These are phyloP conservation scores for Ceratobasidium papillatum DNA, from an alignment of 1,284 basidiomycete genomes.

Conservation along the genomic window DNA sequence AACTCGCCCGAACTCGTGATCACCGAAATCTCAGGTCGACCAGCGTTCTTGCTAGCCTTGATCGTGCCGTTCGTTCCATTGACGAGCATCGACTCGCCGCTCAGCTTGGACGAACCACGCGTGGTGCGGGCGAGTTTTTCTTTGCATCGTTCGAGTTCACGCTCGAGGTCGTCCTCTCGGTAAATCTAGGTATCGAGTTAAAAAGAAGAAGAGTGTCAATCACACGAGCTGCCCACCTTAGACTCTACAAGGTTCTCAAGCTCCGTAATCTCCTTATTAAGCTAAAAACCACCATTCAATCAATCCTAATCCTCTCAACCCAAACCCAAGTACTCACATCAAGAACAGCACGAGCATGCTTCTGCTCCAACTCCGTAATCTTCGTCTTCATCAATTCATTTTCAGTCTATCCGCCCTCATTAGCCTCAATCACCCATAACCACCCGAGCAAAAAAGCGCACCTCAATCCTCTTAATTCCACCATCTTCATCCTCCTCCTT, in stretches of 20 bases:
- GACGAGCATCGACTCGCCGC: constrained; percentile 51
- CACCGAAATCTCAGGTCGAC: constrained; percentile 46
- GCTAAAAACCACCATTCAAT: constrained; percentile 55
- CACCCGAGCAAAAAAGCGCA: not conserved
- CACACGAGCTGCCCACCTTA: constrained; percentile 63
- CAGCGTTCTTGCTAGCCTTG: constrained; percentile 48
- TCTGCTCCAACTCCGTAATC: constrained; percentile 73
- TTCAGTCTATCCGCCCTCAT: constrained; percentile 59
- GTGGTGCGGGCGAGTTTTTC: constrained; percentile 64
- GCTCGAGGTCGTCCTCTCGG: constrained; percentile 92
- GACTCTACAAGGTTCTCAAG: constrained; percentile 88
- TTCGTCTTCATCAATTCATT: constrained; percentile 74
- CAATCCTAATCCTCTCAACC: constrained; percentile 34
- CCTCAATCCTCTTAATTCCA: constrained; percentile 41
- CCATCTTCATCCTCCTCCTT: constrained; percentile 48
- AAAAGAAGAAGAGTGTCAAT: not conserved
- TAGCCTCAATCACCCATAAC: not conserved
- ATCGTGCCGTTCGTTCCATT: constrained; percentile 45
- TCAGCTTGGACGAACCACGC: constrained; percentile 65
- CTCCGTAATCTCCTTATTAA: constrained; percentile 90
- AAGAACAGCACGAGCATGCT: constrained; percentile 71
- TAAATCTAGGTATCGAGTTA: constrained; percentile 70
- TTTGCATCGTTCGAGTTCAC: constrained; percentile 79
- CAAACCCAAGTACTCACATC: constrained; percentile 58
- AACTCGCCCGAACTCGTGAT: constrained; percentile 45